A percentile compares a stretch with the other conserved stretches of the same genome.
These are phyloP conservation scores for Diplotaxis tenuifolia DNA, from an alignment of 345 rosid genomes.

Conservation along the genomic window DNA sequence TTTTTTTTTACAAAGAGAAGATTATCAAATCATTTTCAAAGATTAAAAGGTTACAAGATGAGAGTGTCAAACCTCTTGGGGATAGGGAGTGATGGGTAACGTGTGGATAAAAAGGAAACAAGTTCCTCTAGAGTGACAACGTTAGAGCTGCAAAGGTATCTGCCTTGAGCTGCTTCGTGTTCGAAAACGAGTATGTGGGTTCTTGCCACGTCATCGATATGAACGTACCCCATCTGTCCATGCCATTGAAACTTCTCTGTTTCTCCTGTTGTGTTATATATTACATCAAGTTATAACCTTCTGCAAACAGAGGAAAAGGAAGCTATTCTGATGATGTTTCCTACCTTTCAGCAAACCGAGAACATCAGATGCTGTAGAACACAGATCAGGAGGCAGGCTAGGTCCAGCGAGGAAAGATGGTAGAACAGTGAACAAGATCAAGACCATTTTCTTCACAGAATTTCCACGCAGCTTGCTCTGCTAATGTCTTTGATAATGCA, in stretches of 20 bases:
- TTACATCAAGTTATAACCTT: background rate
- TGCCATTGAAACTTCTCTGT: slow-evolving; percentile 64
- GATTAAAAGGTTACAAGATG: background rate
- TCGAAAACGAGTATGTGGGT: slow-evolving; percentile 74
- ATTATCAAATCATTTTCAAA: background rate
- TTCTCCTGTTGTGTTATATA: slow-evolving; percentile 41
- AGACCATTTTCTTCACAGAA: slow-evolving; percentile 63
- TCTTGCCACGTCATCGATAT: slow-evolving; percentile 83
- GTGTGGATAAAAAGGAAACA: slow-evolving; percentile 49
- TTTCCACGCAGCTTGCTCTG: slow-evolving; percentile 91
- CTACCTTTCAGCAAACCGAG: slow-evolving; percentile 78
- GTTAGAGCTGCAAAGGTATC: slow-evolving; percentile 67
- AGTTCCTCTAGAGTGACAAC: slow-evolving; percentile 58
- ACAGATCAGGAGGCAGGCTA: slow-evolving; percentile 63
- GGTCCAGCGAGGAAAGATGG: slow-evolving; percentile 86
- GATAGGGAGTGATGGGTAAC: slow-evolving; percentile 60
- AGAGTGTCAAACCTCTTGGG: slow-evolving; percentile 52
- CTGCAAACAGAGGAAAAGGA: background rate
- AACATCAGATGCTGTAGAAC: slow-evolving; percentile 77
- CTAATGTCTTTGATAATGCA: slow-evolving; percentile 55
- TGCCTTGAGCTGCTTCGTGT: slow-evolving; percentile 47
- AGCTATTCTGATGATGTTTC: background rate
- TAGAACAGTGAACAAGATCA: slow-evolving; percentile 59
- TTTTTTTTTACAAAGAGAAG: background rate
- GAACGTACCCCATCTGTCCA: slow-evolving; percentile 90